These are phyloP conservation scores for Xylaria digitata DNA, from an alignment of 2,329 filamentous ascomycete genomes.

Conservation along the genomic window DNA sequence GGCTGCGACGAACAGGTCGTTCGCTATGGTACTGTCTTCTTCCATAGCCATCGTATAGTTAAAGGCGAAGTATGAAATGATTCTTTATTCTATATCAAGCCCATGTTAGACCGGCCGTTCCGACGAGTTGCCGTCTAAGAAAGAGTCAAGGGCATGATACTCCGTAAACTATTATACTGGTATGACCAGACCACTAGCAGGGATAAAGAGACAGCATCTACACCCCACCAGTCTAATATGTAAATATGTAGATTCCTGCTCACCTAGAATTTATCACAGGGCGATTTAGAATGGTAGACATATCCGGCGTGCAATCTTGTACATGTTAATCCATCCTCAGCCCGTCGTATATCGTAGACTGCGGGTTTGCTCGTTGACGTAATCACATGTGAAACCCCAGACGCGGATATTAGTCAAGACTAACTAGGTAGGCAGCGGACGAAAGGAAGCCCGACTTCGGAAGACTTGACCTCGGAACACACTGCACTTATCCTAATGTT, in stretches of 20 bases:
- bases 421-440: neutral
- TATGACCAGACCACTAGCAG: neutral
- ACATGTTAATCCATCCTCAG: neutral
- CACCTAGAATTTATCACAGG: neutral
- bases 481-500: neutral
- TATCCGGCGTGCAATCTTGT: neutral
- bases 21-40: slow-evolving; percentile 4
- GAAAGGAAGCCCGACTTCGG: slow-evolving; percentile 18
- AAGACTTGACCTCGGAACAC: slow-evolving; percentile 12
- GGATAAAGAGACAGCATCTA: too few species aligned
- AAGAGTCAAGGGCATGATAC: neutral
- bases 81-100: neutral
- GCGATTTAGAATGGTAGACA: neutral
- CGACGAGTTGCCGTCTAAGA: neutral
- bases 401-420: too few species aligned
- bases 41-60: neutral
- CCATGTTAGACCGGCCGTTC: neutral
- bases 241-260: neutral
- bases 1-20: slow-evolving; percentile 16
- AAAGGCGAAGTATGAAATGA: neutral
- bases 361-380: neutral
- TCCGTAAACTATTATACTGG: neutral
- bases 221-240: neutral
- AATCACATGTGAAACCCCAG: neutral
- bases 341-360: neutral